These are phyloP conservation scores for Magnolia kwangsiensis DNA, from an alignment of 164 flowering plant genomes.

Conservation along the genomic window DNA sequence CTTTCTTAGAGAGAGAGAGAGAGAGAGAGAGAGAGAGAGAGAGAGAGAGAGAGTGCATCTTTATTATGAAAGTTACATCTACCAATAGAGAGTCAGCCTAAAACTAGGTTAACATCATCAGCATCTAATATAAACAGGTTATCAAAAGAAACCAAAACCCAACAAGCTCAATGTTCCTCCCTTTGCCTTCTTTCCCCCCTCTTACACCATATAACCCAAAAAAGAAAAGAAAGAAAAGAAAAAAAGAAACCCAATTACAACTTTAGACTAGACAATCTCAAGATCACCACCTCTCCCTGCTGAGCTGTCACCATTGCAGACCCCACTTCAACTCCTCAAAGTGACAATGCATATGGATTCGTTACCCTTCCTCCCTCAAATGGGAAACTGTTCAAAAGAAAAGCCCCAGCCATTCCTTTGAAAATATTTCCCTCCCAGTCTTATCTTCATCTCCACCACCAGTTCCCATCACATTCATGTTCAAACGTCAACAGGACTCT, in stretches of 20 bases:
- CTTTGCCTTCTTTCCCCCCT: background rate
- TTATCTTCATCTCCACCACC: background rate
- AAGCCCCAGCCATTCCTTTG: constrained; percentile 13
- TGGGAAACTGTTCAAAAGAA: constrained; percentile 13
- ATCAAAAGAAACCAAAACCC: background rate
- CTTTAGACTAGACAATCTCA: background rate
- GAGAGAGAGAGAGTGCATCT: background rate
- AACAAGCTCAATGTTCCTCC: background rate
- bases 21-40: constrained; percentile 11
- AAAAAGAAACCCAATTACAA: background rate
- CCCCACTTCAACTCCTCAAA: background rate
- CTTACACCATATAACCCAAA: background rate
- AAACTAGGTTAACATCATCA: constrained; percentile 4
- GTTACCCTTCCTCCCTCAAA: background rate
- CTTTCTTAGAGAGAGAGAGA: background rate
- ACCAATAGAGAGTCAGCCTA: constrained; percentile 6
- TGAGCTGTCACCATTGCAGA: background rate
- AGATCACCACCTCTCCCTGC: background rate
- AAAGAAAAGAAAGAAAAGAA: background rate
- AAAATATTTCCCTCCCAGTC: constrained; percentile 6
- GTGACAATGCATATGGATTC: background rate
- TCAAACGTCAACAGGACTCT: background rate
- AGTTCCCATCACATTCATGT: constrained; percentile 1
- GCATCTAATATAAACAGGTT: constrained; percentile 7
- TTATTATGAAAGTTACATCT: background rate